Evolutionary conservation across 495 filamentous ascomycete genomes (phyloP), one percentile per base, ranked within the genome.

Genomic region (Penicillium robsamsonii): DNA sequence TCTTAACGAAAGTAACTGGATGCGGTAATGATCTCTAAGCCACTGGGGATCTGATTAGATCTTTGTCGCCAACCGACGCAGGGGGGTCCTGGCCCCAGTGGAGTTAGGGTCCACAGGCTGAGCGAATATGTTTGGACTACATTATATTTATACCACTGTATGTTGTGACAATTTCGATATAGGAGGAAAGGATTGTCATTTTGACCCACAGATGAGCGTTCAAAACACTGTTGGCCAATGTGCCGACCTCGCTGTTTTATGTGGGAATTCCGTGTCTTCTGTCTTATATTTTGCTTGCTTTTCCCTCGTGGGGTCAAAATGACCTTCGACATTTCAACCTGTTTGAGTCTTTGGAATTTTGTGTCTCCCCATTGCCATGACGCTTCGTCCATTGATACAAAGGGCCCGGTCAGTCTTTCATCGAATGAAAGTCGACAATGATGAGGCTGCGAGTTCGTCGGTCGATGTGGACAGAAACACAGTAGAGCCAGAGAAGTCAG

Each of bases 41-140:
- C 43, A 53, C 49, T 17, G 41, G 35, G 13, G 50, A 58, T 58
- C 56, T 58, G 56, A 58, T 58, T 58, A 58, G 56, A 58, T 54
- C 56, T 52, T 52, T 40, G 10, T 30, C 40, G 17, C 44, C 49
- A n/a, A 30, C 31, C 27, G 55, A 51, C 18, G 41, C 49, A 42
- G 46, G 38, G 25, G 42, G 40, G 30, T 58, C 27, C 25, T 40
- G 49, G 9, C 13, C 17, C 31, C 17, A 7, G 56, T 58, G 56
- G 56, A 47, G 30, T 22, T 9, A 38, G 15, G 52, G 42, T 15
- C 50, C 40, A 53, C 52, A 22, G 2, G 8, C 5, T 38, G 13
- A 13, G 8, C 20, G n/a, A 46, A 37, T 40, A 54, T 52, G 50
- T 35, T 33, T 50, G 45, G 46, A 20, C 54, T 30, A 35, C 27